Percentiles rank a stretch among this genome's conserved stretches.
Evolutionary conservation across 2,329 filamentous ascomycete genomes (phyloP).

Genomic region (Cladophialophora exuberans): DNA sequence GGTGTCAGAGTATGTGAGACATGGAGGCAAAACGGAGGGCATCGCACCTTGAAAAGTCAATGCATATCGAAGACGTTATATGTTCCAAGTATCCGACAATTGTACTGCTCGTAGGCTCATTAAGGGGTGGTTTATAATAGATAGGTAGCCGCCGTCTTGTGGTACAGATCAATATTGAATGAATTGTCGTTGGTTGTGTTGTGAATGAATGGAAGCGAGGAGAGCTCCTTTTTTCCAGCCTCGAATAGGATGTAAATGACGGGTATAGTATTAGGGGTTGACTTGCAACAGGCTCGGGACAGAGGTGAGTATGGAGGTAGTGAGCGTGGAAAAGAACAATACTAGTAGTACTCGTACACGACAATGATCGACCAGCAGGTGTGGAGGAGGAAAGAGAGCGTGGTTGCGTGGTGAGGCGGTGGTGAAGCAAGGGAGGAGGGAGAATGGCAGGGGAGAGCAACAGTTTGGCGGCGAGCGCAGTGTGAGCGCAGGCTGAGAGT

Average conservation of each 20-base stretch:
- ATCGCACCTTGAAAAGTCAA: slow-evolving; percentile 15
- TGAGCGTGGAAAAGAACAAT: slow-evolving; percentile 12
- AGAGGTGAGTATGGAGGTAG: not conserved
- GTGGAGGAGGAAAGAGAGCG: too few relatives aligned
- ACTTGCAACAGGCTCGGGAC: too few relatives aligned
- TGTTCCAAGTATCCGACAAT: not conserved
- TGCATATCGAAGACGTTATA: slow-evolving; percentile 6
- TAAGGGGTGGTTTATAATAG: not conserved
- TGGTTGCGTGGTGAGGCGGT: slow-evolving; percentile 2
- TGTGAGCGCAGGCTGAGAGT: slow-evolving; percentile 10
- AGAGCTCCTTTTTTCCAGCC: slow-evolving; percentile 11
- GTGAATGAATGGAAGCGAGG: slow-evolving; percentile 5
- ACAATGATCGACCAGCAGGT: too few relatives aligned
- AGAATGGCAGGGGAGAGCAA: slow-evolving; percentile 3
- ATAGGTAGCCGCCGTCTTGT: slow-evolving; percentile 5
- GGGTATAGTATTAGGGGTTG: too few relatives aligned
- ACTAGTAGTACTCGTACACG: too few relatives aligned
- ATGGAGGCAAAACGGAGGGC: slow-evolving; percentile 6
- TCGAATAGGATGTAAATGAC: slow-evolving; percentile 6
- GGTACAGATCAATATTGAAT: slow-evolving; percentile 3
- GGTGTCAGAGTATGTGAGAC: slow-evolving; percentile 17
- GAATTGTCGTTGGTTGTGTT: slow-evolving; percentile 11
- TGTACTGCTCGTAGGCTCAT: not conserved
- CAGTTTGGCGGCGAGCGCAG: not conserved
- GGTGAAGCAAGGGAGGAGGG: slow-evolving; percentile 18